Conservation (phyloP, 257 asterid genomes). For the Mentha longifolia region DNA sequence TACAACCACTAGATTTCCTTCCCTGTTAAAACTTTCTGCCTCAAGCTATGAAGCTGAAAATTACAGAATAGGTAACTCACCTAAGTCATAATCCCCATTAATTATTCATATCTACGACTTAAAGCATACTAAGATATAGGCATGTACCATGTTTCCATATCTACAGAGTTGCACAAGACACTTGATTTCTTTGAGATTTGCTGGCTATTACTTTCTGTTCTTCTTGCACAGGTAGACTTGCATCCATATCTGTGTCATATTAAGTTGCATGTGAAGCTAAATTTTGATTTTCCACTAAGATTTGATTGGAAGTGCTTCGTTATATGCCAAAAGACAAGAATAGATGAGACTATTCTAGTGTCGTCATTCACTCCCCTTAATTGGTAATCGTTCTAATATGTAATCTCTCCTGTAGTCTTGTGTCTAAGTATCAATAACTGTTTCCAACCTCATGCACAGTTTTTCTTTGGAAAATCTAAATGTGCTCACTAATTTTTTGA, state of each 20-base stretch:
- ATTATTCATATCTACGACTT: background rate
- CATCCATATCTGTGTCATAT: background rate
- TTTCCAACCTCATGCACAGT: background rate
- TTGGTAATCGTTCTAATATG: background rate
- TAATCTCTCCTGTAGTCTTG: background rate
- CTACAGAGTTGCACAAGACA: background rate
- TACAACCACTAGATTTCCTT: background rate
- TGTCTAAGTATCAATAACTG: background rate
- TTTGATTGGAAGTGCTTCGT: background rate
- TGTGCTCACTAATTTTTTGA: background rate
- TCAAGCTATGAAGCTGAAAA: background rate
- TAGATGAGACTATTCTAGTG: background rate
- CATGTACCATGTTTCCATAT: slow-evolving; percentile 3
- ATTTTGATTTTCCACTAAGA: background rate
- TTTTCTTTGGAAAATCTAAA: background rate
- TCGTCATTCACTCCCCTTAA: background rate
- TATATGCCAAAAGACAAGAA: slow-evolving; percentile 13
- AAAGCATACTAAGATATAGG: slow-evolving; percentile 5
- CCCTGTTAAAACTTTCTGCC: background rate
- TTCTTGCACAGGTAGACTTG: background rate
- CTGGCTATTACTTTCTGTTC: background rate
- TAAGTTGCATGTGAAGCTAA: background rate
- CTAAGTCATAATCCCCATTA: background rate
- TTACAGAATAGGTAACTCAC: background rate
- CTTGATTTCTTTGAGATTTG: background rate